Conservation (phyloP, 768 basidiomycete species). For the Pilatotrama ljubarskyi region DNA sequence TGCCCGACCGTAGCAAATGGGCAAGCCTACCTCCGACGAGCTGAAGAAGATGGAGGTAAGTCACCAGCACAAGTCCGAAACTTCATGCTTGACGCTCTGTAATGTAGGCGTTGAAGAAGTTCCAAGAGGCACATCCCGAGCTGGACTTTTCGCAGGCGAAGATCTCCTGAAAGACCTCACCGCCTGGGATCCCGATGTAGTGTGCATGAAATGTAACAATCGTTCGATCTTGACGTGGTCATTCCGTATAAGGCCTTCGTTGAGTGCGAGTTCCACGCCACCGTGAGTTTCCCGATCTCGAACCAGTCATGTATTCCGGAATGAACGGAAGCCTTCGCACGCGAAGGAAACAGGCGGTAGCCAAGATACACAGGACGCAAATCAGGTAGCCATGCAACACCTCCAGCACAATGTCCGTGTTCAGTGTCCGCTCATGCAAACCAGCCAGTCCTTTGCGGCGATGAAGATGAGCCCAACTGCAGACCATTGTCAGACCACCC, state of each 20-base stretch:
- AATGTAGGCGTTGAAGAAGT: constrained; percentile 76
- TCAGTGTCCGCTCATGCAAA: background rate
- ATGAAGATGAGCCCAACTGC: background rate
- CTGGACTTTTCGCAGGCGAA: constrained; percentile 93
- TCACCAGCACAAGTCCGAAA: constrained; percentile 1
- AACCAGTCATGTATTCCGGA: constrained; percentile 20
- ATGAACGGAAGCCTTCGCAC: constrained; percentile 21
- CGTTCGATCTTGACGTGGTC: background rate
- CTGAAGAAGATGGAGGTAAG: constrained; percentile 87
- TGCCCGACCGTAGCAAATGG: constrained; percentile 69
- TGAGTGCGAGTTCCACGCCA: background rate
- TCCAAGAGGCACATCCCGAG: constrained; percentile 89
- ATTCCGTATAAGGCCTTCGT: too few relatives aligned
- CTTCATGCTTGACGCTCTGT: background rate
- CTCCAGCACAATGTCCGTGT: constrained; percentile 12
- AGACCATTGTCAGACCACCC: background rate
- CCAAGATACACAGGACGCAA: constrained; percentile 18
- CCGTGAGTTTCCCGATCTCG: constrained; percentile 16
- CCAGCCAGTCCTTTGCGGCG: background rate
- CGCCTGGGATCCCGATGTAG: background rate
- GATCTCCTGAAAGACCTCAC: constrained; percentile 52
- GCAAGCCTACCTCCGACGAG: constrained; percentile 94
- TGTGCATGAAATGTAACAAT: background rate
- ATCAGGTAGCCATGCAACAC: constrained; percentile 13
- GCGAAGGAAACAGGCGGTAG: constrained; percentile 17